Conservation (phyloP, 768 basidiomycete species). For the Naganishia friedmannii region DNA sequence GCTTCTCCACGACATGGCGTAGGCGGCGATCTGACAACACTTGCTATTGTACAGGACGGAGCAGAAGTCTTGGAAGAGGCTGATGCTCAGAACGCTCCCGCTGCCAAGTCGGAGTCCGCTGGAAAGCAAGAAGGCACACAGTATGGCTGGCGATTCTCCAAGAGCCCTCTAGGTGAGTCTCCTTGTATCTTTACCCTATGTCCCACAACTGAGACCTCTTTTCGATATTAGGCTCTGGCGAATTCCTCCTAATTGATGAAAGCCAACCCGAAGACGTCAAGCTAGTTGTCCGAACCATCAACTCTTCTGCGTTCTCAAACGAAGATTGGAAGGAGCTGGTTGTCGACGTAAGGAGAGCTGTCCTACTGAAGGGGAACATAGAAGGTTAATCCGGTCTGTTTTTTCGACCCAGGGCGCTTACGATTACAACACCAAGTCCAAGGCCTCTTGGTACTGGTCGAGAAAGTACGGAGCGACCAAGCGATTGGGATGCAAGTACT, state of each 20-base stretch:
- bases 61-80: conserved; percentile 22
- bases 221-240: conserved; percentile 44
- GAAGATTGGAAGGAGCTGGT: conserved; percentile 51
- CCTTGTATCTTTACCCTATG: background rate
- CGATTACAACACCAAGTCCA: conserved; percentile 51
- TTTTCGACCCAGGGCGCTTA: conserved; percentile 40
- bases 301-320: conserved; percentile 47
- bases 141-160: conserved; percentile 47
- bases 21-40: background rate
- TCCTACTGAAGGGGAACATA: background rate
- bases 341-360: conserved; percentile 41
- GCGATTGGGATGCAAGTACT: conserved; percentile 46
- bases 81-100: conserved; percentile 7
- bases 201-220: background rate
- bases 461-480: conserved; percentile 44
- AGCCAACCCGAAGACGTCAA: conserved; percentile 40
- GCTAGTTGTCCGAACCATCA: conserved; percentile 51
- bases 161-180: conserved; percentile 49
- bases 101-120: conserved; percentile 8
- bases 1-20: background rate
- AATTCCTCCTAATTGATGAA: conserved; percentile 46
- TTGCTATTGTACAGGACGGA: conserved; percentile 4
- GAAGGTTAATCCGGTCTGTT: background rate
- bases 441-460: conserved; percentile 53
- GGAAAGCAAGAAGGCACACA: background rate